Conservation (phyloP, 495 filamentous ascomycete species). For the Pseudoneurospora amorphoporcata region DNA sequence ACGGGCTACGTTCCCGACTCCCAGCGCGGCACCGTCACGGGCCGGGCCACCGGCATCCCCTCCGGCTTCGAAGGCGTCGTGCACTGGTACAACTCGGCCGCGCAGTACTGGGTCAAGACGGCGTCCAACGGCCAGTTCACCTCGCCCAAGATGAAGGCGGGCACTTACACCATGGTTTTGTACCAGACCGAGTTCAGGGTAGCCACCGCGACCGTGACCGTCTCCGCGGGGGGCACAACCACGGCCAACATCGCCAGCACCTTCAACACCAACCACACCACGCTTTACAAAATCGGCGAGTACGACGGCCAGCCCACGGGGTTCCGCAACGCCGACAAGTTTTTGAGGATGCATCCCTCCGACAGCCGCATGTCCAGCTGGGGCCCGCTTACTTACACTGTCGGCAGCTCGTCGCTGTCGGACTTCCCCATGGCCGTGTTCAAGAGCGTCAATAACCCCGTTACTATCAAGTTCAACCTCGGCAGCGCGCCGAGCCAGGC, state of each 20-base stretch:
- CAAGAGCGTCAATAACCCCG: slow-evolving; percentile 49
- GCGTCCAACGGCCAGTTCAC: slow-evolving; percentile 43
- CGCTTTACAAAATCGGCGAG: slow-evolving; percentile 54
- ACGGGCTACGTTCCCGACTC: slow-evolving; percentile 46
- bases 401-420: slow-evolving; percentile 38
- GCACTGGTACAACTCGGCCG: slow-evolving; percentile 53
- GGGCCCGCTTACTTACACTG: slow-evolving; percentile 48
- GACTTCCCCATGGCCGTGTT: slow-evolving; percentile 59
- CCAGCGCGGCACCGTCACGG: slow-evolving; percentile 47
- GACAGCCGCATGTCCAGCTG: slow-evolving; percentile 52
- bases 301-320: slow-evolving; percentile 55
- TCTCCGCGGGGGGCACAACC: slow-evolving; percentile 43
- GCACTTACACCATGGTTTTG: slow-evolving; percentile 56
- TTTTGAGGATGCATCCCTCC: slow-evolving; percentile 56
- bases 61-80: slow-evolving; percentile 45
- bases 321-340: slow-evolving; percentile 55
- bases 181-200: slow-evolving; percentile 55
- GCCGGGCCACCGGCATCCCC: slow-evolving; percentile 41
- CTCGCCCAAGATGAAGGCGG: slow-evolving; percentile 57
- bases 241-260: slow-evolving; percentile 45
- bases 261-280: slow-evolving; percentile 25
- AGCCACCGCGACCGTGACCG: slow-evolving; percentile 40
- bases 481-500: slow-evolving; percentile 35
- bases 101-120: slow-evolving; percentile 56
- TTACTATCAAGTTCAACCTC: slow-evolving; percentile 52